Conservation (phyloP, 306 rosid genomes). For the Comarum palustre region DNA sequence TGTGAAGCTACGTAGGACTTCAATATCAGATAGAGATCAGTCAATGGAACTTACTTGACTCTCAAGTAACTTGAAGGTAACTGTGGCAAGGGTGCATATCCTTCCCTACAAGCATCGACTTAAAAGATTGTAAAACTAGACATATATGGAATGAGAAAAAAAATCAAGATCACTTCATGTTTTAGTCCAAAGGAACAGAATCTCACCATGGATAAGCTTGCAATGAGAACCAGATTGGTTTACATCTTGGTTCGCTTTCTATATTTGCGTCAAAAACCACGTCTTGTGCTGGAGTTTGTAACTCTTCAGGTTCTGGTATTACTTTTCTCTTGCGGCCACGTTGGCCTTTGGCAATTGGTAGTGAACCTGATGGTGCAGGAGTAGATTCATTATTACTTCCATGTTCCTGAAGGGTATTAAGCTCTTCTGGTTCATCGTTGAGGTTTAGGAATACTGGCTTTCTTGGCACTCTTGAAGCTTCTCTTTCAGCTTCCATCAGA, state of each 20-base stretch:
- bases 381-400: conserved; percentile 16
- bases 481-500: conserved; percentile 32
- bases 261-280: conserved; percentile 13
- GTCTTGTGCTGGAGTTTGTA: conserved; percentile 35
- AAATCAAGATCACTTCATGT: conserved; percentile 7
- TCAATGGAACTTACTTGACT: conserved; percentile 47
- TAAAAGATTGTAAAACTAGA: conserved; percentile 21
- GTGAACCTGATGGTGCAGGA: conserved; percentile 23
- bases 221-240: conserved; percentile 59
- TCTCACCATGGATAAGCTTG: conserved; percentile 55
- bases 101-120: conserved; percentile 37
- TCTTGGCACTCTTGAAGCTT: conserved; percentile 25
- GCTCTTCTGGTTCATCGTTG: conserved; percentile 20
- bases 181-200: conserved; percentile 6
- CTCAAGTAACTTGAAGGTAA: conserved; percentile 47
- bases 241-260: conserved; percentile 13
- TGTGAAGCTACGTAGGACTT: neutral
- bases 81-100: conserved; percentile 48
- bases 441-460: neutral
- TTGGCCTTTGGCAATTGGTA: conserved; percentile 17
- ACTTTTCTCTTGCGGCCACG: conserved; percentile 20
- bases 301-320: conserved; percentile 19
- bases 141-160: neutral
- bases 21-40: neutral
- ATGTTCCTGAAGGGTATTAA: conserved; percentile 1